Conservation (phyloP, 1,284 basidiomycete genomes). For the Earliella scabrosa region DNA sequence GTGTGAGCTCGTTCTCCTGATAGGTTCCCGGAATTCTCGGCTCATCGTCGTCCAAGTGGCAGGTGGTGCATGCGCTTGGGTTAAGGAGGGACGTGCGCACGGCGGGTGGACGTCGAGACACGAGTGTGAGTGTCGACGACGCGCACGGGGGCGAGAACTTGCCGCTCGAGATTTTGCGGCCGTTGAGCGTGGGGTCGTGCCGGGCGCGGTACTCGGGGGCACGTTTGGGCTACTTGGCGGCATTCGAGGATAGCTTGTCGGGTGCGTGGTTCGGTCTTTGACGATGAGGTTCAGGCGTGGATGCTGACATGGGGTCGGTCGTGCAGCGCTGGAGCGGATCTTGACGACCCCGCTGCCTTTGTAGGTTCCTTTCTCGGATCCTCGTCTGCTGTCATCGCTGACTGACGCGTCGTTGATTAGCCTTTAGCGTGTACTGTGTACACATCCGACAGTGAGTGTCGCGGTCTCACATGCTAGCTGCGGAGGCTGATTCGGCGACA, state of each 20-base stretch:
- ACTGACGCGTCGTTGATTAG: neutral
- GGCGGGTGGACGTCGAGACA: neutral
- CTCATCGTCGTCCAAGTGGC: too few relatives aligned
- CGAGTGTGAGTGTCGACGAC: neutral
- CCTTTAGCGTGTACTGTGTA: slow-evolving; percentile 57
- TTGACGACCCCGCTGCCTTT: slow-evolving; percentile 68
- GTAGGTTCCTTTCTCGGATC: slow-evolving; percentile 44
- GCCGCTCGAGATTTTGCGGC: slow-evolving; percentile 57
- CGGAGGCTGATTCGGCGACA: slow-evolving; percentile 23
- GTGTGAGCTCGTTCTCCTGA: too few relatives aligned
- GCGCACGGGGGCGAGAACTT: slow-evolving; percentile 39
- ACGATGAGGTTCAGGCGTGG: too few relatives aligned
- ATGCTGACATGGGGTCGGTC: neutral
- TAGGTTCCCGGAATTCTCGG: too few relatives aligned
- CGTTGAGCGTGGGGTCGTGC: slow-evolving; percentile 57
- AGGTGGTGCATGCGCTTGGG: too few relatives aligned
- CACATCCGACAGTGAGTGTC: slow-evolving; percentile 54
- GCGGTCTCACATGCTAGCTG: neutral
- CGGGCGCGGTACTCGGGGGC: slow-evolving; percentile 53
- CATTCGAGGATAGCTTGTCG: slow-evolving; percentile 58
- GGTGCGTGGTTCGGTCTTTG: slow-evolving; percentile 37
- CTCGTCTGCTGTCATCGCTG: slow-evolving; percentile 5
- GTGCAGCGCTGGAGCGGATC: slow-evolving; percentile 56
- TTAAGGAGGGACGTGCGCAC: neutral
- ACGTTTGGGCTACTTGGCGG: slow-evolving; percentile 52